These are phyloP conservation scores for Phytophthora idaei DNA, from an alignment of 352 stramenopile genomes.

Conservation along the genomic window DNA sequence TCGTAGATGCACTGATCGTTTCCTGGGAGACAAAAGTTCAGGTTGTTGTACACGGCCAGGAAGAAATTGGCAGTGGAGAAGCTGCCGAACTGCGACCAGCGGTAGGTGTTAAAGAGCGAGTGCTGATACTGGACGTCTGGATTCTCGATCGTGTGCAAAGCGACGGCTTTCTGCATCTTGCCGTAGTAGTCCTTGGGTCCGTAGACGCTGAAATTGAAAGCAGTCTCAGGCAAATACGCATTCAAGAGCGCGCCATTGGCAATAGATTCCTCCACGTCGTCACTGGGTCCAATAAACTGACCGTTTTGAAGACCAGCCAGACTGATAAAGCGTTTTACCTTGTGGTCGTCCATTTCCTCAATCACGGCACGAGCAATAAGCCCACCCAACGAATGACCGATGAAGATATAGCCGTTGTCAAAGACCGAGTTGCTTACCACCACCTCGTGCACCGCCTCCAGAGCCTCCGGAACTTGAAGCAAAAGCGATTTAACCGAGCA, in stretches of 20 bases:
- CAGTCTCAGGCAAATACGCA: slow-evolving; percentile 1
- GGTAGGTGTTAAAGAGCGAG: slow-evolving; percentile 32
- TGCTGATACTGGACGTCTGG: slow-evolving; percentile 33
- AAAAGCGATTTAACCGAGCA: slow-evolving; percentile 31
- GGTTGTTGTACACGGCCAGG: slow-evolving; percentile 26
- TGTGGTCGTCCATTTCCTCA: slow-evolving; percentile 60
- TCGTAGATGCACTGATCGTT: slow-evolving; percentile 26
- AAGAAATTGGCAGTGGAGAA: slow-evolving; percentile 26
- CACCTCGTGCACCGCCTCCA: slow-evolving; percentile 35
- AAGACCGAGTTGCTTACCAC: slow-evolving; percentile 33
- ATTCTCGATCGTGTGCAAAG: slow-evolving; percentile 36
- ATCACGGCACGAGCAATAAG: slow-evolving; percentile 43
- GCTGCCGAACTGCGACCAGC: neutral
- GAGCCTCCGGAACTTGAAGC: slow-evolving; percentile 39
- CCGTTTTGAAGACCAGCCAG: slow-evolving; percentile 50
- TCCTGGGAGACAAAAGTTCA: slow-evolving; percentile 11
- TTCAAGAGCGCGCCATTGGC: neutral
- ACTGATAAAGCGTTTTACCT: slow-evolving; percentile 50
- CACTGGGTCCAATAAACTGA: neutral
- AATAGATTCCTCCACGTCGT: neutral
- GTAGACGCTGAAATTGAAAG: slow-evolving; percentile 36
- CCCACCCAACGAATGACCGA: slow-evolving; percentile 45
- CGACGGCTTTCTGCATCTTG: slow-evolving; percentile 47
- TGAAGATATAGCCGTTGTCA: slow-evolving; percentile 49
- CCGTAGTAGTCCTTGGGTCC: slow-evolving; percentile 28